Percentiles rank a stretch among this genome's conserved stretches.
Evolutionary conservation across 2,329 filamentous ascomycete genomes (phyloP).

Genomic region (Colletotrichum agaves): DNA sequence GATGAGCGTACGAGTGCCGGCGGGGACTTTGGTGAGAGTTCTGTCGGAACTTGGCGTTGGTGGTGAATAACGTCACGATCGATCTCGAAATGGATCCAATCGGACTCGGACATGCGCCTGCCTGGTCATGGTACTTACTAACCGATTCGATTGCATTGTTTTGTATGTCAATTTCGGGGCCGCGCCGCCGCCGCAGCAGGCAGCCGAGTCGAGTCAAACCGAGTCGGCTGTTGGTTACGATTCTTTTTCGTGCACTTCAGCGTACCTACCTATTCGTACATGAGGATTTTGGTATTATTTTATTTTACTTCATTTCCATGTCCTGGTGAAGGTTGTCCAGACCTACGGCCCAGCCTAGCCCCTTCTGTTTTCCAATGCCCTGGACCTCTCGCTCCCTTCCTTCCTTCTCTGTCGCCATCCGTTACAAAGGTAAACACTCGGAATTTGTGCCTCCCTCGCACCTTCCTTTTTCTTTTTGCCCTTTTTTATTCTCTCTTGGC

Average conservation of each 20-base stretch:
- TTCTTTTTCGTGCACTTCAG: background rate
- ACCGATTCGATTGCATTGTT: background rate
- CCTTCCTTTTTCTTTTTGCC: background rate
- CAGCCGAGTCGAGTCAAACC: background rate
- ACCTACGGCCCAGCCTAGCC: background rate
- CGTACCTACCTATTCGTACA: background rate
- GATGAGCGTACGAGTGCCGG: background rate
- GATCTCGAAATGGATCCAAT: background rate
- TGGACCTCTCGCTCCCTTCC: background rate
- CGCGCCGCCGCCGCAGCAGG: background rate
- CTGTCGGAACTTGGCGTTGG: background rate
- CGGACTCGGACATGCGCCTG: background rate
- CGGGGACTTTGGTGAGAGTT: background rate
- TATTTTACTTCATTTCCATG: background rate
- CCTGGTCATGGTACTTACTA: background rate
- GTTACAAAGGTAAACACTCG: too few relatives aligned
- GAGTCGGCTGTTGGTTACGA: too few relatives aligned
- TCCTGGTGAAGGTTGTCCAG: too few relatives aligned
- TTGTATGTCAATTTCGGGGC: background rate
- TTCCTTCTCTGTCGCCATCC: constrained; percentile 1
- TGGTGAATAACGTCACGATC: background rate
- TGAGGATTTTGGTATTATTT: background rate
- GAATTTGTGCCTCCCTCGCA: background rate
- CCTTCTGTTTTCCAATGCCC: background rate
- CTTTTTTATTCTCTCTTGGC: background rate